Conservation (phyloP, 257 asterid species). For the Primulina eburnea region DNA sequence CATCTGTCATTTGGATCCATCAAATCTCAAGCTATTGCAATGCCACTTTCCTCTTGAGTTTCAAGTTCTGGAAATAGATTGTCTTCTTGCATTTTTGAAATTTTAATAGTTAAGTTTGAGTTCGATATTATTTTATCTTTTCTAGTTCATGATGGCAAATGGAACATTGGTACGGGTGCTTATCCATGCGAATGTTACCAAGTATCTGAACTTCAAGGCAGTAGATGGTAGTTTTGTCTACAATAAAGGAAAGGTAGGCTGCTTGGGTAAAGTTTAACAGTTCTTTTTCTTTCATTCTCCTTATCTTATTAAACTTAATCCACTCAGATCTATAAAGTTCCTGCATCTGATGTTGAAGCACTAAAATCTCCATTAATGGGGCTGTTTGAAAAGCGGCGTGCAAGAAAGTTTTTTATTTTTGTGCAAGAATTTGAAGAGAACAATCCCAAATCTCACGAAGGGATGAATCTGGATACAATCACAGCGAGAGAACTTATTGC, state of each 20-base stretch:
- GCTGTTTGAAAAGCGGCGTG: conserved; percentile 91
- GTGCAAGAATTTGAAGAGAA: conserved; percentile 90
- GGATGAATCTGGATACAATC: conserved; percentile 70
- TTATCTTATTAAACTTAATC: conserved; percentile 11
- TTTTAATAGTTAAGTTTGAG: background rate
- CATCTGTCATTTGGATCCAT: background rate
- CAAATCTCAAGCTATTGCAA: background rate
- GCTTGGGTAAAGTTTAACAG: conserved; percentile 12
- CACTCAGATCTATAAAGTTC: conserved; percentile 82
- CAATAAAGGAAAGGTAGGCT: conserved; percentile 85
- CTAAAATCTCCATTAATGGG: conserved; percentile 93
- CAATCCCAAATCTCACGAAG: conserved; percentile 77
- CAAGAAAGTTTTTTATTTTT: conserved; percentile 83
- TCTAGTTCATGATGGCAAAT: conserved; percentile 96
- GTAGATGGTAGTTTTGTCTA: conserved; percentile 98
- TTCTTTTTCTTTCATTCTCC: background rate
- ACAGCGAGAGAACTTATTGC: conserved; percentile 73
- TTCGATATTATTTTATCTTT: background rate
- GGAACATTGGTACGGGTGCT: conserved; percentile 93
- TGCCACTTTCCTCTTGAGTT: conserved; percentile 4
- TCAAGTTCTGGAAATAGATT: background rate
- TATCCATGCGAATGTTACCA: conserved; percentile 88
- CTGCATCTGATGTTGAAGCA: conserved; percentile 99
- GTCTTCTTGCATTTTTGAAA: background rate
- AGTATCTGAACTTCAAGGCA: conserved; percentile 97